Percentiles rank a stretch among this genome's conserved stretches.
Conservation (phyloP, 371 early-diverging fungal genomes). For the Mucor saturninus region DNA sequence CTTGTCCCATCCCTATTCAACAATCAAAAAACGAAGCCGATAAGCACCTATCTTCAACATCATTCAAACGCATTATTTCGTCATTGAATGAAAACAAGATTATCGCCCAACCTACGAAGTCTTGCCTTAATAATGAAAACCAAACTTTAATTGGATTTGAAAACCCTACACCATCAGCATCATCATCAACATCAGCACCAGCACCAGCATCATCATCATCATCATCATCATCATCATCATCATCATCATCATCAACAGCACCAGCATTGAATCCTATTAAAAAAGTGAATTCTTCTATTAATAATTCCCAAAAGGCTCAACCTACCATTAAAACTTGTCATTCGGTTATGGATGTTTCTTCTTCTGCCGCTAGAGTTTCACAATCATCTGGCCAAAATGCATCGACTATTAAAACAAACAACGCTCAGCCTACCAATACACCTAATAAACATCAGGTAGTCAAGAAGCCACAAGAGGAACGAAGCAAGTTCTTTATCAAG, state of each 20-base stretch:
- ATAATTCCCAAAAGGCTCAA: no score
- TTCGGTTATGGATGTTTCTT: no score
- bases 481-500: constrained; percentile 34
- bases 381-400: no score
- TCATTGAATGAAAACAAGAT: constrained; percentile 21
- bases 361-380: no score
- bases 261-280: no score
- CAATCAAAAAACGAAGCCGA: constrained; percentile 6
- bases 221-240: not conserved
- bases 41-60: constrained; percentile 40
- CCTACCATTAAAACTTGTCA: no score
- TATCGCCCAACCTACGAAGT: not conserved
- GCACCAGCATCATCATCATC: not conserved
- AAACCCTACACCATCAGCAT: not conserved
- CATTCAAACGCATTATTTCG: constrained; percentile 43
- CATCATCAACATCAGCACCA: not conserved
- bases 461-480: not conserved
- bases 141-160: not conserved
- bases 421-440: no score
- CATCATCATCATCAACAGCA: not conserved
- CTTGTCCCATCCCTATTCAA: constrained; percentile 14
- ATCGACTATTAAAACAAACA: no score
- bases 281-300: not conserved
- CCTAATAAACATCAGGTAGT: not conserved
- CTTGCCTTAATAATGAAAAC: not conserved